Conservation (phyloP, 1,284 basidiomycete species). For the Microbotryum saponariae region DNA sequence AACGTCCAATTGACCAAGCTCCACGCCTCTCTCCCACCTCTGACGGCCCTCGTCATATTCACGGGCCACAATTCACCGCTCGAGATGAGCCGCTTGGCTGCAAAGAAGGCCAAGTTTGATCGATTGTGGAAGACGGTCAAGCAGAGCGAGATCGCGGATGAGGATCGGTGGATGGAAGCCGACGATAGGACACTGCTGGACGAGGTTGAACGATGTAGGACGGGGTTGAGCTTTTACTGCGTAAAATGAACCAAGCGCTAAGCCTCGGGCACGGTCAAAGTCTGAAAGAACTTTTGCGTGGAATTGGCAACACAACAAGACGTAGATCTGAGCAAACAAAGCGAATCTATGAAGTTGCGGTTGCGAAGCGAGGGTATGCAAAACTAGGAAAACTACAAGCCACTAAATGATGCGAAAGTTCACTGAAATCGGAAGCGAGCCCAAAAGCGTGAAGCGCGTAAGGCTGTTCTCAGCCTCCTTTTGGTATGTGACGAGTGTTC, state of each 20-base stretch:
- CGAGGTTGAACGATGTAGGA: constrained; percentile 64
- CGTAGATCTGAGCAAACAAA: no score
- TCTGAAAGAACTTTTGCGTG: no score
- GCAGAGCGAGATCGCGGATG: constrained; percentile 39
- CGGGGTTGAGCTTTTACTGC: constrained; percentile 73
- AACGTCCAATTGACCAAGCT: constrained; percentile 57
- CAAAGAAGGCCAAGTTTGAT: constrained; percentile 65
- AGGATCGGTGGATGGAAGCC: constrained; percentile 59
- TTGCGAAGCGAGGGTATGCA: no score
- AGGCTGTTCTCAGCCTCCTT: no score
- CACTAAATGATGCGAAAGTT: no score
- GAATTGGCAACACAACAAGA: no score
- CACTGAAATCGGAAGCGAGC: no score
- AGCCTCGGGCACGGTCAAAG: no score
- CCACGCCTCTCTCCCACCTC: constrained; percentile 60
- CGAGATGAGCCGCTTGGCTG: constrained; percentile 60
- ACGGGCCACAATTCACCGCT: constrained; percentile 81
- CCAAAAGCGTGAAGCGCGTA: no score
- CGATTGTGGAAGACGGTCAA: constrained; percentile 51
- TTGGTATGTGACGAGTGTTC: no score
- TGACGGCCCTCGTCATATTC: constrained; percentile 72
- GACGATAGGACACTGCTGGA: constrained; percentile 71
- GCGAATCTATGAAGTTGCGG: no score
- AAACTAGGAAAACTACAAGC: no score
- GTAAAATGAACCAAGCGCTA: constrained; percentile 47